Conservation (phyloP, 2,329 filamentous ascomycete species). For the Verruconis gallopava region DNA sequence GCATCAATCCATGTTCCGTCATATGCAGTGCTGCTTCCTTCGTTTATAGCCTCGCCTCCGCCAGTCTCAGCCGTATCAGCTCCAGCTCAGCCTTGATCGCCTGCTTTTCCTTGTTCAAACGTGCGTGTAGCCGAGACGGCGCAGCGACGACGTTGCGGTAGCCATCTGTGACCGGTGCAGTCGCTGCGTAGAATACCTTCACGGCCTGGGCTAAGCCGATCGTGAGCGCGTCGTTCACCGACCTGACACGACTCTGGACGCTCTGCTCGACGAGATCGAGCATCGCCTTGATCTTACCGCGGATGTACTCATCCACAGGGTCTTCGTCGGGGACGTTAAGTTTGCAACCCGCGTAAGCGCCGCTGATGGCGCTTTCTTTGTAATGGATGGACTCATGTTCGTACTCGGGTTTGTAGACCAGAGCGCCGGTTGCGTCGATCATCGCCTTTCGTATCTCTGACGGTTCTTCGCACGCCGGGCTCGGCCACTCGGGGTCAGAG, state of each 20-base stretch:
- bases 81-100: background rate
- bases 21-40: background rate
- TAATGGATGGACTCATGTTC: background rate
- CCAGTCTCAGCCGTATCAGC: background rate
- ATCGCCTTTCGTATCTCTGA: background rate
- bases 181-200: too few species aligned
- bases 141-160: background rate
- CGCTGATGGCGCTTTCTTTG: background rate
- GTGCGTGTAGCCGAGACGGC: background rate
- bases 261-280: background rate
- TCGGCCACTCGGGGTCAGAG: too few species aligned
- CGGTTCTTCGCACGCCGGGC: too few species aligned
- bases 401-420: background rate
- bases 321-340: background rate
- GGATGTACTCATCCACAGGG: background rate
- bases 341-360: background rate
- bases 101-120: background rate
- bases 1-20: background rate
- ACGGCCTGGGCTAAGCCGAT: too few species aligned
- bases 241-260: background rate
- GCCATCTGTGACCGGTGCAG: too few species aligned
- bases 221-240: too few species aligned
- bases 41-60: background rate
- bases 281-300: too few species aligned
- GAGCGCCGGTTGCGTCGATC: background rate